Conservation (phyloP, 1,284 basidiomycete species). For the Athelia sp. region DNA sequence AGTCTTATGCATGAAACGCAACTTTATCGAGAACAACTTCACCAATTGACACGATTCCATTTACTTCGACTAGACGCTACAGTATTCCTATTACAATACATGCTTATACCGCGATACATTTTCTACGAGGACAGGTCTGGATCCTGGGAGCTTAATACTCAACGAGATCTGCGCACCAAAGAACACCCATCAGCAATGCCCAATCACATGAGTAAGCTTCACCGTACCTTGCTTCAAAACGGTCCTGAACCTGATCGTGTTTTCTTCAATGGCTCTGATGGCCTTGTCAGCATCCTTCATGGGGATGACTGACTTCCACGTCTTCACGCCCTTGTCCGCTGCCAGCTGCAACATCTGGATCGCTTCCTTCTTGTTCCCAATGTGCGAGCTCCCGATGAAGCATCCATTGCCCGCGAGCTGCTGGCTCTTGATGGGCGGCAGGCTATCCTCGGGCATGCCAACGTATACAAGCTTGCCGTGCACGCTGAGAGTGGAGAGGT, state of each 20-base stretch:
- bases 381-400: slow-evolving; percentile 39
- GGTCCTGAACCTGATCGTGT: background rate
- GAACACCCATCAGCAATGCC: background rate
- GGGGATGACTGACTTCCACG: slow-evolving; percentile 47
- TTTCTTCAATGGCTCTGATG: slow-evolving; percentile 25
- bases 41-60: too few species aligned
- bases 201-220: background rate
- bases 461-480: slow-evolving; percentile 52
- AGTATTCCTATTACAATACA: too few species aligned
- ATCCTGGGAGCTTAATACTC: background rate
- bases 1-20: too few species aligned
- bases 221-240: background rate
- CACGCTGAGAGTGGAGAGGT: slow-evolving; percentile 43
- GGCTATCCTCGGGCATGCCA: slow-evolving; percentile 40
- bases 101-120: too few species aligned
- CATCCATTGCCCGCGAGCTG: slow-evolving; percentile 23
- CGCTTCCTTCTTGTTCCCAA: slow-evolving; percentile 62
- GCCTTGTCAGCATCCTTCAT: slow-evolving; percentile 58
- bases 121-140: too few species aligned
- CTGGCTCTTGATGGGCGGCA: slow-evolving; percentile 22
- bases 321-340: slow-evolving; percentile 46
- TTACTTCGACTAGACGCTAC: too few species aligned
- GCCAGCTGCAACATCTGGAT: slow-evolving; percentile 57
- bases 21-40: too few species aligned
- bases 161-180: background rate